phyloP scores from a whole-genome alignment of 2,329 filamentous ascomycete genomes.

The Trichoderma brevicompactum region DNA sequence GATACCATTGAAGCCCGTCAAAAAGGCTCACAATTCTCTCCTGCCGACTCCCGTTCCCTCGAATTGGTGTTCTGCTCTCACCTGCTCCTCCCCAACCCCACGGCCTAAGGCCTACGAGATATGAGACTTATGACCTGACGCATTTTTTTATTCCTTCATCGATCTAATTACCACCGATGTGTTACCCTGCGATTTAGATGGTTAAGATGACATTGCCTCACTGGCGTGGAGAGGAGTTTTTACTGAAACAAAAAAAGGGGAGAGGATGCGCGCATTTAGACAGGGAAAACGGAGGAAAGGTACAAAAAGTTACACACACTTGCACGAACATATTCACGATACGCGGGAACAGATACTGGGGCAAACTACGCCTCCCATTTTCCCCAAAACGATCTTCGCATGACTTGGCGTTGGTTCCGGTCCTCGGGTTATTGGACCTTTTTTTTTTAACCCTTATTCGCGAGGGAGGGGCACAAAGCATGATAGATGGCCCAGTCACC shows the following conservation, averaged over 20 bases:
- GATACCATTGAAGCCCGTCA: constrained; percentile 50
- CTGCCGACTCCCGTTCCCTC: constrained; percentile 54
- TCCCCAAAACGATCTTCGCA: neutral
- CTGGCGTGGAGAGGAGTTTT: constrained; percentile 10
- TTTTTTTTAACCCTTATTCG: neutral
- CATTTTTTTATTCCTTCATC: neutral
- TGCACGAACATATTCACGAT: neutral
- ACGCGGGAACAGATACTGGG: neutral
- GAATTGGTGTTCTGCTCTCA: constrained; percentile 57
- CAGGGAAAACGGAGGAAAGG: constrained; percentile 7
- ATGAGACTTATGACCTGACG: constrained; percentile 23
- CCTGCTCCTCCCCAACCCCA: constrained; percentile 48
- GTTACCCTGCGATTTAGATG: constrained; percentile 16
- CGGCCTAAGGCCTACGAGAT: constrained; percentile 27
- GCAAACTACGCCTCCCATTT: neutral
- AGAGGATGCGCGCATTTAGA: constrained; percentile 13
- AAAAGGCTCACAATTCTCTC: constrained; percentile 56
- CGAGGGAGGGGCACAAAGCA: constrained; percentile 5
- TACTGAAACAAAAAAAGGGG: neutral
- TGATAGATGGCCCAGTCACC: neutral
- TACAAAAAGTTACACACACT: neutral
- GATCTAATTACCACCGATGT: constrained; percentile 2
- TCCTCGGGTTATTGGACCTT: neutral
- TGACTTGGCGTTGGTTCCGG: constrained; percentile 12
- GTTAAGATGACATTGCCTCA: constrained; percentile 20